Conservation (phyloP, 164 flowering plant genomes). For the Macadamia tetraphylla region DNA sequence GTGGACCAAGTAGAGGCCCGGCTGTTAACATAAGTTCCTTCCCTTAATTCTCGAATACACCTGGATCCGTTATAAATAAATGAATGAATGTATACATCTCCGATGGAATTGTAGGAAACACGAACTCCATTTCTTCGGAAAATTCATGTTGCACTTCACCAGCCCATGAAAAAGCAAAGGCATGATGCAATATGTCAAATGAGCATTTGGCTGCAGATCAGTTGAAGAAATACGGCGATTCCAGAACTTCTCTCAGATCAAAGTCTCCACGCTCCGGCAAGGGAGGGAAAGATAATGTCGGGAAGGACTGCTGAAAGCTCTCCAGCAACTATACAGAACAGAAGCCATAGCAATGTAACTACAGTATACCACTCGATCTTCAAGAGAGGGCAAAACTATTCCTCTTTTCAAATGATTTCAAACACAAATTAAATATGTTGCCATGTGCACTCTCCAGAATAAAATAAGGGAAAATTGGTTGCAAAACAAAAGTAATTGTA, state of each 20-base stretch:
- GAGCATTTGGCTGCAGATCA: constrained; percentile 14
- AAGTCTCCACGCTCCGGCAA: constrained; percentile 65
- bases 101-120: neutral
- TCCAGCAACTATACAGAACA: constrained; percentile 43
- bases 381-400: neutral
- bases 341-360: neutral
- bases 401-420: neutral
- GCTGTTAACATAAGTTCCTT: neutral
- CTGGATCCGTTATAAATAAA: neutral
- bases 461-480: too few species aligned
- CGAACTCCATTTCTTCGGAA: neutral
- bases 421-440: neutral
- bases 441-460: too few species aligned
- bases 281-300: constrained; percentile 47
- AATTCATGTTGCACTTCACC: neutral
- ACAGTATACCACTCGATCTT: neutral
- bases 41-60: constrained; percentile 2
- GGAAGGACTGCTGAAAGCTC: constrained; percentile 51
- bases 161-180: constrained; percentile 8
- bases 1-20: too few species aligned
- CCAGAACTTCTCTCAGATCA: constrained; percentile 48
- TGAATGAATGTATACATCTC: neutral
- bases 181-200: neutral
- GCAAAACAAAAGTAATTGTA: too few species aligned
- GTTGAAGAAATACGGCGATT: constrained; percentile 56